These are phyloP conservation scores for Scedosporium apiospermum DNA, from an alignment of 2,329 filamentous ascomycete genomes.

Conservation along the genomic window DNA sequence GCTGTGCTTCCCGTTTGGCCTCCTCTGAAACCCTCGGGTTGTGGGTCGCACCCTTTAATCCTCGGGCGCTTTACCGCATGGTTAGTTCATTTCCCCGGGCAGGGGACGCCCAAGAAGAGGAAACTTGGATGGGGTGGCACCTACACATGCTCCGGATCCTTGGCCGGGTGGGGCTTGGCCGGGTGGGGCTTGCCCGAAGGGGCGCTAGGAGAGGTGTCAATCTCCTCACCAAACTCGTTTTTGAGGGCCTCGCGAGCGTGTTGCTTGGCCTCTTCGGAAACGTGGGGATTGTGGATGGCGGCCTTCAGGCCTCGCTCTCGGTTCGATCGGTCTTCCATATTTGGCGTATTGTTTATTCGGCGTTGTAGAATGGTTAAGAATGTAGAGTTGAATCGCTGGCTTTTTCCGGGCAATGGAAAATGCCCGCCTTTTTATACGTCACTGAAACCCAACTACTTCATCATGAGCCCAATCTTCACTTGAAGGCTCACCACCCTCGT, in stretches of 20 bases:
- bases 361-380: no score
- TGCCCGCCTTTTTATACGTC: no score
- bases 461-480: no score
- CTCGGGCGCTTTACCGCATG: slow-evolving; percentile 16
- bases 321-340: slow-evolving; percentile 4
- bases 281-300: slow-evolving; percentile 46
- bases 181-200: slow-evolving; percentile 21
- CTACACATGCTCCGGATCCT: slow-evolving; percentile 47
- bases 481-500: no score
- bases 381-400: no score
- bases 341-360: neutral
- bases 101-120: slow-evolving; percentile 10
- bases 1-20: slow-evolving; percentile 45
- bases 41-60: slow-evolving; percentile 25
- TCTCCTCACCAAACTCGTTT: slow-evolving; percentile 32
- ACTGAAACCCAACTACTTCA: no score
- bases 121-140: slow-evolving; percentile 12
- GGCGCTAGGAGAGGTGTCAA: slow-evolving; percentile 14
- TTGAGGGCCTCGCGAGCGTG: slow-evolving; percentile 43
- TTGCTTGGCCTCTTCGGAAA: slow-evolving; percentile 44
- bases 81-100: slow-evolving; percentile 12
- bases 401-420: no score
- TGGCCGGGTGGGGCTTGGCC: slow-evolving; percentile 25
- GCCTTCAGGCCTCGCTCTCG: slow-evolving; percentile 48
- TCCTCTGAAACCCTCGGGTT: slow-evolving; percentile 48